Percentiles rank a stretch among this genome's conserved stretches.
Evolutionary conservation across 2,329 filamentous ascomycete species (phyloP).

Genomic region (Ophiostoma montium): DNA sequence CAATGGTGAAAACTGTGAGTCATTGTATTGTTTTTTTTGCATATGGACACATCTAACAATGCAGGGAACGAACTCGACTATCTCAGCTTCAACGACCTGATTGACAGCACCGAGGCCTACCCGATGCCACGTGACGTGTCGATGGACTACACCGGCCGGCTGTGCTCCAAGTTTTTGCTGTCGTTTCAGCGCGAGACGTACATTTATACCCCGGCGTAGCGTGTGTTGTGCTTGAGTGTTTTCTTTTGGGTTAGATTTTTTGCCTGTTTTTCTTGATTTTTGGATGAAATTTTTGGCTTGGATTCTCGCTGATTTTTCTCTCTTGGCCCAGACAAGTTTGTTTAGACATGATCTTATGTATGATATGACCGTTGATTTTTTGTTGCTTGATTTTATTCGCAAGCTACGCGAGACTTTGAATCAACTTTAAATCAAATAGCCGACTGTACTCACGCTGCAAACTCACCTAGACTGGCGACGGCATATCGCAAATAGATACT

Average conservation of each 20-base stretch:
- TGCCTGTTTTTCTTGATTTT: too few species aligned
- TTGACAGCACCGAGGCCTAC: constrained; percentile 1
- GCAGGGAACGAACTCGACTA: constrained; percentile 8
- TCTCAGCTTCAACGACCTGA: background rate
- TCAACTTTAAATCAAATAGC: too few species aligned
- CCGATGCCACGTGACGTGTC: constrained; percentile 25
- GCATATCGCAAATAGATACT: background rate
- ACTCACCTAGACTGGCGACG: too few species aligned
- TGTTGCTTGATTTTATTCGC: too few species aligned
- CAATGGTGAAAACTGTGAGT: constrained; percentile 19
- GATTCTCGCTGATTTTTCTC: too few species aligned
- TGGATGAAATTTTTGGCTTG: too few species aligned
- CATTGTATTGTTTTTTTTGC: constrained; percentile 16
- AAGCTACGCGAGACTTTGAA: too few species aligned
- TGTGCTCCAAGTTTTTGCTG: constrained; percentile 39
- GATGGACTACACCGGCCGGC: constrained; percentile 36
- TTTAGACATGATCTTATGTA: too few species aligned
- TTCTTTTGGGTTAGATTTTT: too few species aligned
- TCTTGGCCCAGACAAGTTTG: too few species aligned
- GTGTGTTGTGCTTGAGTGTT: background rate
- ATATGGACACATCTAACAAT: background rate
- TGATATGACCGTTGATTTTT: too few species aligned
- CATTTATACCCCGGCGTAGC: constrained; percentile 7
- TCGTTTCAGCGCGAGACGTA: constrained; percentile 26
- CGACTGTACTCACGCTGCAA: too few species aligned